Evolutionary conservation across 345 rosid species (phyloP).

Genomic region (Eucalyptus brandiana): DNA sequence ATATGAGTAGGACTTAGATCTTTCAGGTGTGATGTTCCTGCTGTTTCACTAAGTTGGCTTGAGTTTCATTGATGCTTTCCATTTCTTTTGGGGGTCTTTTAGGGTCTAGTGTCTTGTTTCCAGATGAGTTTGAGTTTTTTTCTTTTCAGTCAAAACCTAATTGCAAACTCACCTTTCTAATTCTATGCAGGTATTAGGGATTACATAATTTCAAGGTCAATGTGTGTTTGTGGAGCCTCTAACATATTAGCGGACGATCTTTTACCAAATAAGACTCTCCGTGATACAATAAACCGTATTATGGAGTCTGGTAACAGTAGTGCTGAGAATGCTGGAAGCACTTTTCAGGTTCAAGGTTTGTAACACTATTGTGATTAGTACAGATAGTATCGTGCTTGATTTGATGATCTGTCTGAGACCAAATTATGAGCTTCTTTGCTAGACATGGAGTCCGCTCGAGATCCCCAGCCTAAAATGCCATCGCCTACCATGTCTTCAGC

Average conservation of each 20-base stretch:
- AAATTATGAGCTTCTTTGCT: background rate
- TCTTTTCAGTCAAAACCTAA: background rate
- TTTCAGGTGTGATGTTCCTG: background rate
- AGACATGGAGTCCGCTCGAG: slow-evolving; percentile 83
- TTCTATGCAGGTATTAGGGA: slow-evolving; percentile 63
- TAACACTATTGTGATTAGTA: background rate
- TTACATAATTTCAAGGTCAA: slow-evolving; percentile 58
- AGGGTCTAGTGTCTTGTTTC: background rate
- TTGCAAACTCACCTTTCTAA: background rate
- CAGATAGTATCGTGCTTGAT: background rate
- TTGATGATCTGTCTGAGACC: background rate
- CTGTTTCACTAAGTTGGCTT: background rate
- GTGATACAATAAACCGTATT: slow-evolving; percentile 89
- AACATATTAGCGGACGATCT: slow-evolving; percentile 92
- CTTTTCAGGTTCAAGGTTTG: slow-evolving; percentile 82
- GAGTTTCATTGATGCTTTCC: background rate
- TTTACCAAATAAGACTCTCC: slow-evolving; percentile 87
- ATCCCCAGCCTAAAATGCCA: slow-evolving; percentile 54
- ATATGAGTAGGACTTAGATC: background rate
- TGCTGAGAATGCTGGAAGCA: slow-evolving; percentile 74
- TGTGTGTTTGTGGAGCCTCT: slow-evolving; percentile 83
- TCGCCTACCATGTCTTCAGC: slow-evolving; percentile 74
- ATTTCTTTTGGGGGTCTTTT: background rate
- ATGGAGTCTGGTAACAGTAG: slow-evolving; percentile 90
- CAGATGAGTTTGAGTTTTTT: background rate